Percentiles rank a stretch among this genome's conserved stretches.
Conservation (phyloP, 176 grass and related monocot genomes). For the Musa troglodytarum region DNA sequence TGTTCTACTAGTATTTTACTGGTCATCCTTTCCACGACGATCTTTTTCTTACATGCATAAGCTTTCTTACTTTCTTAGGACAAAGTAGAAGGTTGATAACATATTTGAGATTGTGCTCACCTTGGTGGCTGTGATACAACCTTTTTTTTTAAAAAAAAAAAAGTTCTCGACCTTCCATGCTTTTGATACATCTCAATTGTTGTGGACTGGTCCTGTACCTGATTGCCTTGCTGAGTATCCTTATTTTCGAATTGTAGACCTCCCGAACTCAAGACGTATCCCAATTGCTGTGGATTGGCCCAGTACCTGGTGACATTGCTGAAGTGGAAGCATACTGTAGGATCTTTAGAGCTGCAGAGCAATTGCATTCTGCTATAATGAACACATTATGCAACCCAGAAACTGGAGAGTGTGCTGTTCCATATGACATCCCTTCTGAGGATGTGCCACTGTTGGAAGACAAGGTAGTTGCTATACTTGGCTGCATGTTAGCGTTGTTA, state of each 20-base stretch:
- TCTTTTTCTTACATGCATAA: not conserved
- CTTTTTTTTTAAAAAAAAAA: not conserved
- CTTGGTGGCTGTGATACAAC: not conserved
- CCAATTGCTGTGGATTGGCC: conserved; percentile 70
- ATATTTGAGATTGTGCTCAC: not conserved
- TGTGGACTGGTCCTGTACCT: not conserved
- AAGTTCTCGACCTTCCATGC: not conserved
- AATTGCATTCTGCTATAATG: conserved; percentile 72
- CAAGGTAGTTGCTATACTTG: conserved; percentile 69
- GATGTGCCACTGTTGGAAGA: conserved; percentile 68
- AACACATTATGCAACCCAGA: conserved; percentile 78
- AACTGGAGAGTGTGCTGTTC: conserved; percentile 60
- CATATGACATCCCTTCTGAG: conserved; percentile 56
- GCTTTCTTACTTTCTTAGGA: not conserved
- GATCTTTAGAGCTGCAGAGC: conserved; percentile 82
- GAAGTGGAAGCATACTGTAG: conserved; percentile 91
- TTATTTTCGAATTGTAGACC: conserved; percentile 37
- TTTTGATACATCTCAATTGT: not conserved
- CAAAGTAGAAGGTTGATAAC: not conserved
- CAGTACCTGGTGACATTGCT: conserved; percentile 74
- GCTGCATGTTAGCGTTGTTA: conserved; percentile 79
- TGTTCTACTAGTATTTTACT: too few relatives aligned
- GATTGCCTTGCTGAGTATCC: too few relatives aligned
- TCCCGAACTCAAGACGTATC: conserved; percentile 51
- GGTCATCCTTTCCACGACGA: too few relatives aligned